These are phyloP conservation scores for Talaromyces islandicus DNA, from an alignment of 2,329 filamentous ascomycete species.

Conservation along the genomic window DNA sequence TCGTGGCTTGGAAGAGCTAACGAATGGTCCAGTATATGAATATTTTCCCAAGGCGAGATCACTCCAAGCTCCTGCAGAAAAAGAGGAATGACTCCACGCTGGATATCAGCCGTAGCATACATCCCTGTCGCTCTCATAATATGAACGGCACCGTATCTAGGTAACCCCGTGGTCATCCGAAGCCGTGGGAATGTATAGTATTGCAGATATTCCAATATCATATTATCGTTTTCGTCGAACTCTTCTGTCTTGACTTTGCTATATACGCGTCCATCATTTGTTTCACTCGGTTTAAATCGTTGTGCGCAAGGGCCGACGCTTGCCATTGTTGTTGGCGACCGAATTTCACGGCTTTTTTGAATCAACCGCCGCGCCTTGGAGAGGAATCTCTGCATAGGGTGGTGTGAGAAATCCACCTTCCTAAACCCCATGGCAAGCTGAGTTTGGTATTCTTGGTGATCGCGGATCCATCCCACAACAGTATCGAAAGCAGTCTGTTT, in stretches of 20 bases:
- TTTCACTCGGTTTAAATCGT: slow-evolving; percentile 20
- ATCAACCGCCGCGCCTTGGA: slow-evolving; percentile 39
- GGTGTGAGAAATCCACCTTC: slow-evolving; percentile 20
- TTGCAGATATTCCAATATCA: slow-evolving; percentile 52
- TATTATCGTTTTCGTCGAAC: slow-evolving; percentile 46
- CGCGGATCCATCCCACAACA: slow-evolving; percentile 52
- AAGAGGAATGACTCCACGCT: slow-evolving; percentile 36
- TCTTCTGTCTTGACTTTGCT: slow-evolving; percentile 28
- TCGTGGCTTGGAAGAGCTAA: slow-evolving; percentile 46
- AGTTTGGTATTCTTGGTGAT: slow-evolving; percentile 38
- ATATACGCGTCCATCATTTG: slow-evolving; percentile 21
- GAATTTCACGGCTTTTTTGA: slow-evolving; percentile 33
- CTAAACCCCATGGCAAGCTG: slow-evolving; percentile 19
- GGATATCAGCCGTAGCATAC: slow-evolving; percentile 43
- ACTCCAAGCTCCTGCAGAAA: slow-evolving; percentile 59
- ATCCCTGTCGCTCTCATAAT: slow-evolving; percentile 52
- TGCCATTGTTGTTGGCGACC: slow-evolving; percentile 38
- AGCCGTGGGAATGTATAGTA: slow-evolving; percentile 42
- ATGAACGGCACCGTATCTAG: slow-evolving; percentile 48
- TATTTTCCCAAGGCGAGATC: slow-evolving; percentile 54
- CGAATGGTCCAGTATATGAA: slow-evolving; percentile 45
- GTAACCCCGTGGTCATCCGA: slow-evolving; percentile 31
- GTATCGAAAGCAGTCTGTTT: slow-evolving; percentile 44
- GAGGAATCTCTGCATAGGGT: slow-evolving; percentile 40
- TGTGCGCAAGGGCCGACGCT: slow-evolving; percentile 36